Evolutionary conservation across 2,329 filamentous ascomycete species (phyloP).

Genomic region (Verticillium longisporum): DNA sequence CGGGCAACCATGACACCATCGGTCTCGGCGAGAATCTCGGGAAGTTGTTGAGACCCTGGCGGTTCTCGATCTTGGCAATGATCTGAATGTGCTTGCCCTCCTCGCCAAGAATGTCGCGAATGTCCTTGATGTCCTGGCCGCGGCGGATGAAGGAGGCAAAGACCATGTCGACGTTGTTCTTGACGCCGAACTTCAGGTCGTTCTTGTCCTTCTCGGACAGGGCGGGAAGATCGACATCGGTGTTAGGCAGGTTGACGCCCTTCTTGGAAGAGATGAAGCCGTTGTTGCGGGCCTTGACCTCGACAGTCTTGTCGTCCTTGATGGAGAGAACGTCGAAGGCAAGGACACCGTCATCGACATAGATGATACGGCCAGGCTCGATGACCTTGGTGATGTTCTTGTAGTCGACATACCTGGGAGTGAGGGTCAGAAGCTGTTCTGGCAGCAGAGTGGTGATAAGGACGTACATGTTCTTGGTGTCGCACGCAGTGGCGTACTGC

Average conservation of each 20-base stretch:
- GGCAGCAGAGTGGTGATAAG: neutral
- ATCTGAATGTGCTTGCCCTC: slow-evolving; percentile 97
- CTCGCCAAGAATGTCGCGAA: slow-evolving; percentile 83
- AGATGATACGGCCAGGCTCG: slow-evolving; percentile 82
- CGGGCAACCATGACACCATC: slow-evolving; percentile 99
- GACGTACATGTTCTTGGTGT: slow-evolving; percentile 87
- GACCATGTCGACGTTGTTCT: slow-evolving; percentile 98
- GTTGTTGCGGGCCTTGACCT: slow-evolving; percentile 87
- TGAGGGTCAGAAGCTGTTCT: slow-evolving; percentile 4
- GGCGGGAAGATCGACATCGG: slow-evolving; percentile 94
- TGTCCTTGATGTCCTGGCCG: slow-evolving; percentile 85
- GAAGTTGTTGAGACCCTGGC: slow-evolving; percentile 99
- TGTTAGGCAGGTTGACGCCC: slow-evolving; percentile 98
- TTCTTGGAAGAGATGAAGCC: slow-evolving; percentile 98
- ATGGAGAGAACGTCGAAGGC: slow-evolving; percentile 91
- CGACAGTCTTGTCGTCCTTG: slow-evolving; percentile 81
- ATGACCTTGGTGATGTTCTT: slow-evolving; percentile 99
- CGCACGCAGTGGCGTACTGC: slow-evolving; percentile 74
- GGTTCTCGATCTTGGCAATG: slow-evolving; percentile 99
- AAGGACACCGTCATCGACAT: slow-evolving; percentile 96
- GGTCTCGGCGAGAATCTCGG: slow-evolving; percentile 90
- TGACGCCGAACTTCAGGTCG: slow-evolving; percentile 90
- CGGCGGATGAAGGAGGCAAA: slow-evolving; percentile 98
- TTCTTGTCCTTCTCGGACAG: slow-evolving; percentile 97
- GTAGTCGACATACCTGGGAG: slow-evolving; percentile 84